phyloP scores from a whole-genome alignment of 1,284 basidiomycete genomes.

The Ustilago xerochloae region DNA sequence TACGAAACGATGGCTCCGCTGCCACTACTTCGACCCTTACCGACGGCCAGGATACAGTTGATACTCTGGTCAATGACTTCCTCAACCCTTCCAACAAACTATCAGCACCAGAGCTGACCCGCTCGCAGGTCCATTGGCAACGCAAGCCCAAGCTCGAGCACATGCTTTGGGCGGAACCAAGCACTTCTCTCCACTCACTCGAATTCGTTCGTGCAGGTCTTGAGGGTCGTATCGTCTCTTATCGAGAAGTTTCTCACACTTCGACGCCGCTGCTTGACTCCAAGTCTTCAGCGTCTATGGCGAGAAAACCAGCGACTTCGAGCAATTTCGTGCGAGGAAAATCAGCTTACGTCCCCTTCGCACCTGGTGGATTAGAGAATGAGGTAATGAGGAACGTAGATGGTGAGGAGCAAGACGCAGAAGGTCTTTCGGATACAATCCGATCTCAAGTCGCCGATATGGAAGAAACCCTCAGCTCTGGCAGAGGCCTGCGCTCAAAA shows the following conservation, averaged over 20 bases:
- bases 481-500: slow-evolving; percentile 31
- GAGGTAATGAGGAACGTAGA: slow-evolving; percentile 45
- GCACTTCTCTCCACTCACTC: slow-evolving; percentile 51
- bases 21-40: neutral
- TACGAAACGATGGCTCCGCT: slow-evolving; percentile 8
- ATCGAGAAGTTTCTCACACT: slow-evolving; percentile 48
- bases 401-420: slow-evolving; percentile 10
- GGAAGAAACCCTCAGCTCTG: slow-evolving; percentile 44
- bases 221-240: slow-evolving; percentile 60
- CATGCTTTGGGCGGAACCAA: slow-evolving; percentile 56
- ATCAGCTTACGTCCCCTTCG: slow-evolving; percentile 82
- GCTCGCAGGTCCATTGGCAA: slow-evolving; percentile 44
- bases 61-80: slow-evolving; percentile 30
- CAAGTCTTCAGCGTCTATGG: slow-evolving; percentile 75
- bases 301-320: slow-evolving; percentile 78
- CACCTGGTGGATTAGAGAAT: slow-evolving; percentile 48
- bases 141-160: slow-evolving; percentile 45
- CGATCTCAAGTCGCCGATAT: slow-evolving; percentile 37
- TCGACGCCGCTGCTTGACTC: slow-evolving; percentile 38
- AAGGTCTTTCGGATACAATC: slow-evolving; percentile 24
- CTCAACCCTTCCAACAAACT: slow-evolving; percentile 27
- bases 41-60: slow-evolving; percentile 7
- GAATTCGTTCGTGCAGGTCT: slow-evolving; percentile 65
- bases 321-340: slow-evolving; percentile 91
- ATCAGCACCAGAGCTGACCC: slow-evolving; percentile 22